Conservation (phyloP, 176 grass and related monocot species). For the Aegilops bicornis region DNA sequence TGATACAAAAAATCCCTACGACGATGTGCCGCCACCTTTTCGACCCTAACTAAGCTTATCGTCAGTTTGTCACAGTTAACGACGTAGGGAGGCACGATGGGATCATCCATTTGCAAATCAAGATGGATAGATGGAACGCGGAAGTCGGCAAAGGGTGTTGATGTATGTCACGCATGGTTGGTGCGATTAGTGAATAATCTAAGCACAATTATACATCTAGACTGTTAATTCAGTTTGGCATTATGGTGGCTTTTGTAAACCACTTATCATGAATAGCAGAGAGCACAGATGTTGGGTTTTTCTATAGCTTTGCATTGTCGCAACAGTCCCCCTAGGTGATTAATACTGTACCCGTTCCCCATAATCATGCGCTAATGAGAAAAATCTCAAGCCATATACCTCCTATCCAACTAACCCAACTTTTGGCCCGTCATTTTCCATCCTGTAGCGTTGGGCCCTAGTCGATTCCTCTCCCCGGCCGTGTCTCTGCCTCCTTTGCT, state of each 20-base stretch:
- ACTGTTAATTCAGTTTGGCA: too few relatives aligned
- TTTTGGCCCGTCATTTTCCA: constrained; percentile 16
- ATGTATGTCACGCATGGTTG: background rate
- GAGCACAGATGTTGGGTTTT: background rate
- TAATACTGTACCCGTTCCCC: background rate
- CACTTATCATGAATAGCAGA: background rate
- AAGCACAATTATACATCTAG: background rate
- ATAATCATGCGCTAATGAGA: constrained; percentile 20
- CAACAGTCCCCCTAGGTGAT: background rate
- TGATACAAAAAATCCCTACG: too few relatives aligned
- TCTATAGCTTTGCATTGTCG: background rate
- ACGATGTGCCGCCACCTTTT: background rate
- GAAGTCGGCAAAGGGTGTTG: constrained; percentile 7
- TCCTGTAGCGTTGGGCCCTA: background rate
- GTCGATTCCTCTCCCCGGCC: background rate
- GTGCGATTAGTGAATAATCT: background rate
- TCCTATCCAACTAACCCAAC: constrained; percentile 48
- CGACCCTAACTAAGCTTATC: too few relatives aligned
- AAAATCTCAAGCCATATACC: constrained; percentile 39
- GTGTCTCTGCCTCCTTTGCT: background rate
- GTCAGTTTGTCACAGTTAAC: background rate
- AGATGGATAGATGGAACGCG: background rate
- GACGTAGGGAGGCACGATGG: background rate
- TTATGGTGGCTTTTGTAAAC: too few relatives aligned
- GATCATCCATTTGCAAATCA: background rate